Evolutionary conservation across 1,139 yeast genomes (phyloP), one percentile per base, ranked within the genome.

Genomic region (Sugiyamaella xylanicola): DNA sequence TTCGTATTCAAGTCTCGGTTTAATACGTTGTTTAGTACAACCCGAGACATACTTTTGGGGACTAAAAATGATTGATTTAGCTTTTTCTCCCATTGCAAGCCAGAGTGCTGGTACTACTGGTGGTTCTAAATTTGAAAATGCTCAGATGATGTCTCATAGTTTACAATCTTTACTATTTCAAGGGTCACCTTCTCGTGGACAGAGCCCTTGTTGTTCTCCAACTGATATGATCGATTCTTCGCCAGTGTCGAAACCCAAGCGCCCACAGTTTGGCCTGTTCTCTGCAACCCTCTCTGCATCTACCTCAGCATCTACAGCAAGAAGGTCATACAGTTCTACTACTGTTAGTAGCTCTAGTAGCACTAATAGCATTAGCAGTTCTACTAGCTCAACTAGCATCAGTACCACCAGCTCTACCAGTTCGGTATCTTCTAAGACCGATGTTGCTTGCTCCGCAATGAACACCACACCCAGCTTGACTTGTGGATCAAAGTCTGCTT

Each of bases 321-420:
- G 62, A 8, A 32, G 37, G 15, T 15, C 65, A 63, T 2, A 59
- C 62, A 13, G 59, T 59, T 56, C 57, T 59, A 27, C 61, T 5
- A 25, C 8, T 25, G 29, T 25, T 25, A 5, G 9, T 25, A 25
- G 29, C 9, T 25, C 62, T 13, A 60, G 51, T n/a, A 22, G 37
- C 15, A 5, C 8, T 11, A 22, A 4, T 27, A 15, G 29, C 11
- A 35, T 11, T n/a, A 20, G 17, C 15, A 17, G 9, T 7, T 45
- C 49, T 16, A 11, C 52, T n/a, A 11, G 20, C 9, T 40, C 36
- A n/a, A n/a, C 50, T 16, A 17, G 17, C 41, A 8, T 15, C 32
- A 43, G 37, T 13, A 32, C 15, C 37, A 32, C 37, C 37, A 11
- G 15, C 15, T 8, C 37, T 4, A 32, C 37, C 37, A 32, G 37